Evolutionary conservation across 768 basidiomycete genomes (phyloP).

Genomic region (Mycena kentingensis): DNA sequence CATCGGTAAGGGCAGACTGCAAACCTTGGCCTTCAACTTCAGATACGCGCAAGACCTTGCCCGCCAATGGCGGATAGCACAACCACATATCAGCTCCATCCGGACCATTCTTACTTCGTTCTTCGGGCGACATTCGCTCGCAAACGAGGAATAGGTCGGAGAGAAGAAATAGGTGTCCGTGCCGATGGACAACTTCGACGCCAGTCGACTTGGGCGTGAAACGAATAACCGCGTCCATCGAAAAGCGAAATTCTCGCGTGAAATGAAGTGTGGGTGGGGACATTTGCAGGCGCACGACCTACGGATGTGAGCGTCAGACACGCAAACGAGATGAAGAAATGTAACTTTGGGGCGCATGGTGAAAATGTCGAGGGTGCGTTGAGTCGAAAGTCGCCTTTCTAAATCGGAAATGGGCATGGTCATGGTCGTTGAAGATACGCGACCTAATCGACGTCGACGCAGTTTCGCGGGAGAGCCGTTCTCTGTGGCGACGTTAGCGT

Average conservation of each 20-base stretch:
- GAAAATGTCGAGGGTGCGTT: conserved; percentile 88
- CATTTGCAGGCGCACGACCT: conserved; percentile 93
- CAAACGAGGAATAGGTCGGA: conserved; percentile 93
- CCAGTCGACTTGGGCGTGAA: conserved; percentile 79
- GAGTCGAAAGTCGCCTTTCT: conserved; percentile 76
- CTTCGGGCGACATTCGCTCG: conserved; percentile 75
- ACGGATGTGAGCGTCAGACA: conserved; percentile 5
- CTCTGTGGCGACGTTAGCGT: conserved; percentile 39
- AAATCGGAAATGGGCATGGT: conserved; percentile 71
- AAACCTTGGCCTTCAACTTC: conserved; percentile 63
- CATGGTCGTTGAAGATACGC: conserved; percentile 52
- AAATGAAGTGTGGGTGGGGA: conserved; percentile 77
- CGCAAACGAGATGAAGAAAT: conserved; percentile 6
- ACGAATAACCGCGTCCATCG: conserved; percentile 69
- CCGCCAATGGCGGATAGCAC: conserved; percentile 92
- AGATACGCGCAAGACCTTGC: conserved; percentile 81
- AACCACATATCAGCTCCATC: conserved; percentile 86
- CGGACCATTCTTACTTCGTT: conserved; percentile 49
- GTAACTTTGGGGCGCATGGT: conserved; percentile 91
- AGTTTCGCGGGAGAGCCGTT: conserved; percentile 63
- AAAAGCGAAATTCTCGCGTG: conserved; percentile 72
- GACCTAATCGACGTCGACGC: conserved; percentile 54
- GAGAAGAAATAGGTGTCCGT: conserved; percentile 84
- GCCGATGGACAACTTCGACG: conserved; percentile 68
- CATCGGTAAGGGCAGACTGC: conserved; percentile 24